A percentile compares a stretch with the other conserved stretches of the same genome.
phyloP scores from a whole-genome alignment of 441 rosid genomes.

The Bruguiera hainesii region DNA sequence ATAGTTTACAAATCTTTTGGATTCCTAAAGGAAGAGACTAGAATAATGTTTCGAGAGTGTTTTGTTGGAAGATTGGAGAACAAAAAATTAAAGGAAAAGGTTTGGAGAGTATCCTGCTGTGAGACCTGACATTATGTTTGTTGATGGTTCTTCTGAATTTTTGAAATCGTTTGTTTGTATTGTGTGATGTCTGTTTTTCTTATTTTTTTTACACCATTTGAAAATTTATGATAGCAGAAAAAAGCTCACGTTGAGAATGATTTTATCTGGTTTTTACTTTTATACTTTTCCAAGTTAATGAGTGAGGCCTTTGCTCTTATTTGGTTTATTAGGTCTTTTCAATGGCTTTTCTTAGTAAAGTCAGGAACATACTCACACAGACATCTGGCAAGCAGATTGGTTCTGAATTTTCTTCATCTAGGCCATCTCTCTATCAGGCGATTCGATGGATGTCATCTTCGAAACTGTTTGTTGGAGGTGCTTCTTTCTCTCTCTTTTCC shows the following conservation, averaged over 20 bases:
- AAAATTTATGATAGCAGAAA: too few relatives aligned
- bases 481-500: background rate
- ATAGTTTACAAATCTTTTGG: too few relatives aligned
- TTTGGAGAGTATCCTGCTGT: too few relatives aligned
- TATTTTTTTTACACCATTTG: too few relatives aligned
- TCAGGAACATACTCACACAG: constrained; percentile 73
- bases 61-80: too few relatives aligned
- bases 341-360: constrained; percentile 84
- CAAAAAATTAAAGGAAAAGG: too few relatives aligned
- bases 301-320: background rate
- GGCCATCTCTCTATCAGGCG: constrained; percentile 67
- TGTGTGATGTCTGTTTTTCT: background rate
- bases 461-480: constrained; percentile 87
- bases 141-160: too few relatives aligned
- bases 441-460: constrained; percentile 75
- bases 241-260: background rate
- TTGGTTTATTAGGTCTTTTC: constrained; percentile 24
- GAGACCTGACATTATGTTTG: too few relatives aligned
- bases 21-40: too few relatives aligned
- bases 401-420: constrained; percentile 43
- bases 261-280: background rate
- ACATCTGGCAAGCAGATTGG: constrained; percentile 44
- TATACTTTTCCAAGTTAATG: background rate
- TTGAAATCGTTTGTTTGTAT: background rate
- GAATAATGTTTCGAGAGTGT: too few relatives aligned